These are phyloP conservation scores for Rubia yunnanensis DNA, from an alignment of 257 asterid genomes.

Conservation along the genomic window DNA sequence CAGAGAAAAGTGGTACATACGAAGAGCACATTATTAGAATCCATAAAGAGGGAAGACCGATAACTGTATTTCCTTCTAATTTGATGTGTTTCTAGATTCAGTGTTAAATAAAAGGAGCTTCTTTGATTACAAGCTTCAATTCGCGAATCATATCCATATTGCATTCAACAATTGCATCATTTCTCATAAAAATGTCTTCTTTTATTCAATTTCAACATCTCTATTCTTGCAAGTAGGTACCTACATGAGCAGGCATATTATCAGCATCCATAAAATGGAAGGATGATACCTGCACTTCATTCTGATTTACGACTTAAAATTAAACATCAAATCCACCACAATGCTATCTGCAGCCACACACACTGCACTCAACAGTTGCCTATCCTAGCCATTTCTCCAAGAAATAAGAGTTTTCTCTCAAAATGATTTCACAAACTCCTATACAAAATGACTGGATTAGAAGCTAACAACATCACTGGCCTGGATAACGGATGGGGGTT, in stretches of 20 bases:
- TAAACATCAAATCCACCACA: conserved; percentile 1
- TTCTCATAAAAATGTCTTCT: background rate
- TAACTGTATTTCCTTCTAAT: background rate
- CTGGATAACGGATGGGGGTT: conserved; percentile 12
- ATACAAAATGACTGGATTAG: background rate
- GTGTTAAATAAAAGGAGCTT: background rate
- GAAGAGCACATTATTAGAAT: background rate
- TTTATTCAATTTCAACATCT: too few relatives aligned
- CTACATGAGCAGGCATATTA: background rate
- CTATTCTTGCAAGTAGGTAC: too few relatives aligned
- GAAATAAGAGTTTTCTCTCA: background rate
- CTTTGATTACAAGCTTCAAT: too few relatives aligned
- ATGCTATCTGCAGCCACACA: conserved; percentile 11
- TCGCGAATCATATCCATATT: background rate
- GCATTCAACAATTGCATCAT: background rate
- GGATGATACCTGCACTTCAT: background rate
- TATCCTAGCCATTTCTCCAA: conserved; percentile 7
- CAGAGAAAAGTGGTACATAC: background rate
- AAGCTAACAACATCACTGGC: conserved; percentile 8
- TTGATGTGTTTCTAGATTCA: background rate
- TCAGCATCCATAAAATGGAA: background rate
- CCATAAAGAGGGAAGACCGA: too few relatives aligned
- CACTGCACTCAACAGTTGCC: conserved; percentile 16
- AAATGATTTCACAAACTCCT: background rate
- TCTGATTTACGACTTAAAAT: conserved; percentile 1